A percentile compares a stretch with the other conserved stretches of the same genome.
phyloP scores from a whole-genome alignment of 176 grass and related monocot species.

The Rhynchospora pubera region DNA sequence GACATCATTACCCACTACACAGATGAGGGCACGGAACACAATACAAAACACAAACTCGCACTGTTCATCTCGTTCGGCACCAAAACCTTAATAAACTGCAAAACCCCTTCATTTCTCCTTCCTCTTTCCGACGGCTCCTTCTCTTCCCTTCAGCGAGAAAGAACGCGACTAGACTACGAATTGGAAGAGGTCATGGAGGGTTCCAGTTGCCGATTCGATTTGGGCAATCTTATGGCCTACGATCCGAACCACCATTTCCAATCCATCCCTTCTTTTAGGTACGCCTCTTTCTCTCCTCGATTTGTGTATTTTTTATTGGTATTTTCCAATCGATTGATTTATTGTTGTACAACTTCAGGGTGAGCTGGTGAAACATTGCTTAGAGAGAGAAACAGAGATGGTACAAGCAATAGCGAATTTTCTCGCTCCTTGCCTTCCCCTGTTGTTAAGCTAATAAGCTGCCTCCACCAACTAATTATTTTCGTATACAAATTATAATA shows the following conservation, averaged over 20 bases:
- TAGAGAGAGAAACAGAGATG: slow-evolving; percentile 60
- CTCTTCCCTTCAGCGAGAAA: not conserved
- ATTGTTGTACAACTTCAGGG: slow-evolving; percentile 27
- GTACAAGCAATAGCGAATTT: slow-evolving; percentile 66
- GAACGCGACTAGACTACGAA: not conserved
- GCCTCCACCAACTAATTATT: slow-evolving; percentile 33
- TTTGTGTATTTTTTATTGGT: slow-evolving; percentile 7
- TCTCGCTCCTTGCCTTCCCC: slow-evolving; percentile 62
- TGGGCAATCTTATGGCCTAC: slow-evolving; percentile 64
- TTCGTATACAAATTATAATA: too few species aligned
- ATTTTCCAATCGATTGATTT: not conserved
- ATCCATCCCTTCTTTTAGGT: slow-evolving; percentile 36
- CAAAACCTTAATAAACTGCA: not conserved
- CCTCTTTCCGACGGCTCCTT: slow-evolving; percentile 9
- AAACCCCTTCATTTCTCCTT: not conserved
- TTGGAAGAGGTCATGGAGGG: not conserved
- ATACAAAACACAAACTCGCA: too few species aligned
- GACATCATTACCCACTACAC: too few species aligned
- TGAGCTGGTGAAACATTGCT: slow-evolving; percentile 48
- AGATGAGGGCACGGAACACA: too few species aligned
- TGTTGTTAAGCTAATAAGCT: slow-evolving; percentile 52
- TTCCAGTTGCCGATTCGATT: slow-evolving; percentile 47
- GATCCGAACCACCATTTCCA: slow-evolving; percentile 56
- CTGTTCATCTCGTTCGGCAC: not conserved
- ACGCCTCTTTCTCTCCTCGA: not conserved